phyloP scores from a whole-genome alignment of 78 protist species.

The Cyanophora paradoxa region DNA sequence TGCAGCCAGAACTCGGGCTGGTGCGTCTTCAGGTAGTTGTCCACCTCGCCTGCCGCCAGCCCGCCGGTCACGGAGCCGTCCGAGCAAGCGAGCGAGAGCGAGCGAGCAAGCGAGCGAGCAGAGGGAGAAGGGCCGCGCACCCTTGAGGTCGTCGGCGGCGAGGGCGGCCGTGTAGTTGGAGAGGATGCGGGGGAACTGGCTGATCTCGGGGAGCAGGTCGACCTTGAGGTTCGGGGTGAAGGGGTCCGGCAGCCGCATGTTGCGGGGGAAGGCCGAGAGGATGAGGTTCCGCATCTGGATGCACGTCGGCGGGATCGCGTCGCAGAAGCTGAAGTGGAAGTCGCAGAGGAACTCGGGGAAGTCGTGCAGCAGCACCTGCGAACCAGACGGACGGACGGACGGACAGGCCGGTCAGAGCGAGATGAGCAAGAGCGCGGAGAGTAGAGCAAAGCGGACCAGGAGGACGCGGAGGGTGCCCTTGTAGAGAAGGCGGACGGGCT shows the following conservation, averaged over 20 bases:
- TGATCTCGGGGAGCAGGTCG: constrained; percentile 86
- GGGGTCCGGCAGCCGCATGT: constrained; percentile 94
- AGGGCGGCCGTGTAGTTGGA: constrained; percentile 51
- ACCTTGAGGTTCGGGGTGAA: constrained; percentile 83
- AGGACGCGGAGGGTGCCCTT: constrained; percentile 67
- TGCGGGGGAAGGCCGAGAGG: constrained; percentile 90
- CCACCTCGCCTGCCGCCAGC: too few species aligned
- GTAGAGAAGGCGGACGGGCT: constrained; percentile 75
- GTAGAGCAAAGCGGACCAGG: too few species aligned
- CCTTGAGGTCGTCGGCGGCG: not conserved
- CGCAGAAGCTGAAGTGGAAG: constrained; percentile 85
- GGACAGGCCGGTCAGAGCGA: too few species aligned
- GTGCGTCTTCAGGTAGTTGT: too few species aligned
- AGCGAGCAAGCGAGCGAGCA: too few species aligned
- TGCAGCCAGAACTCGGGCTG: too few species aligned
- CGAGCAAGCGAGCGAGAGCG: too few species aligned
- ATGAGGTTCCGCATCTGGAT: constrained; percentile 92
- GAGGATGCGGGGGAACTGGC: constrained; percentile 67
- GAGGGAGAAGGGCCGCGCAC: too few species aligned
- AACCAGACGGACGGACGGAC: too few species aligned
- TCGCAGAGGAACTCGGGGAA: constrained; percentile 98
- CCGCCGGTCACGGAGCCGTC: too few species aligned
- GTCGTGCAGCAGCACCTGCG: constrained; percentile 95
- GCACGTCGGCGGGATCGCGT: constrained; percentile 89
- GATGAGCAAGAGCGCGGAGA: too few species aligned